A percentile compares a stretch with the other conserved stretches of the same genome.
These are phyloP conservation scores for Paramyrothecium sp. DNA, from an alignment of 2,329 filamentous ascomycete genomes.

Conservation along the genomic window DNA sequence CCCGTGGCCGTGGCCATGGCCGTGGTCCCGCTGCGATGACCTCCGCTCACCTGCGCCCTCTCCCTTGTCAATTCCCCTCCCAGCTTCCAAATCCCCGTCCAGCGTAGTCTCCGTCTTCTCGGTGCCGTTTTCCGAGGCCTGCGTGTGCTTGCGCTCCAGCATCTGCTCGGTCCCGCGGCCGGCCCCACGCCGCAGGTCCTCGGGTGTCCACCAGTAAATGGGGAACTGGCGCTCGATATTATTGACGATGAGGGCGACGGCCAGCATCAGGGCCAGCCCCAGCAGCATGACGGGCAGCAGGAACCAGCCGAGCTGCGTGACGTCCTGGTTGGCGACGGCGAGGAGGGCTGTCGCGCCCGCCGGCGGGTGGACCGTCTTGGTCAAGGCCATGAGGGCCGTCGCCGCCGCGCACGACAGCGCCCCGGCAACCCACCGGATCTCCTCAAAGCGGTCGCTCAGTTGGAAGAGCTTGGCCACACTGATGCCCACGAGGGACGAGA, in stretches of 20 bases:
- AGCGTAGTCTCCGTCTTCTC: conserved; percentile 3
- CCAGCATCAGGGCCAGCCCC: conserved; percentile 59
- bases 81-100: background rate
- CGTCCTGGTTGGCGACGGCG: conserved; percentile 57
- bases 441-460: conserved; percentile 42
- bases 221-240: conserved; percentile 69
- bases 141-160: background rate
- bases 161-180: too few species aligned
- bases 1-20: conserved; percentile 1
- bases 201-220: conserved; percentile 67
- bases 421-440: conserved; percentile 62
- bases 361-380: conserved; percentile 71
- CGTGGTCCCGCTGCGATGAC: background rate
- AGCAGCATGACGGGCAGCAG: conserved; percentile 63
- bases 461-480: conserved; percentile 64
- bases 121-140: background rate
- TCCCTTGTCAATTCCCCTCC: background rate
- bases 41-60: too few species aligned
- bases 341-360: conserved; percentile 73
- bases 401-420: conserved; percentile 64
- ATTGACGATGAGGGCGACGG: conserved; percentile 62
- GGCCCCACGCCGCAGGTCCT: conserved; percentile 17
- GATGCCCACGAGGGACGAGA: conserved; percentile 61
- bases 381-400: conserved; percentile 65
- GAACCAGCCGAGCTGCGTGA: conserved; percentile 64